A percentile compares a stretch with the other conserved stretches of the same genome.
Evolutionary conservation across 768 basidiomycete species (phyloP).

Genomic region (Austroboletus eburneus): DNA sequence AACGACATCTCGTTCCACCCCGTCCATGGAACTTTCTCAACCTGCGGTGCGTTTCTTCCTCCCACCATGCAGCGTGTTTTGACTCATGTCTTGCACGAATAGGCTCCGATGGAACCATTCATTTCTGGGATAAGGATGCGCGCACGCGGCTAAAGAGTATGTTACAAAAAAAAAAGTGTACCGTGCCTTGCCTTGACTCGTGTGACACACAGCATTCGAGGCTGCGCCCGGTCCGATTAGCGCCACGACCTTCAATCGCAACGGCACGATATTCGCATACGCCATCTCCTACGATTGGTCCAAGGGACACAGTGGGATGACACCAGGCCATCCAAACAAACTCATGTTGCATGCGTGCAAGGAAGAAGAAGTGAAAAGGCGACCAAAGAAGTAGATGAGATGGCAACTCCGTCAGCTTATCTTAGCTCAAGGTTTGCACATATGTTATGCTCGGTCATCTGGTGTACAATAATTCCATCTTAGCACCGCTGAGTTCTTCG

Average conservation of each 20-base stretch:
- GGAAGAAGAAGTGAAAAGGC: conserved; percentile 82
- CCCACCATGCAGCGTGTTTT: conserved; percentile 17
- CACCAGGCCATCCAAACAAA: conserved; percentile 65
- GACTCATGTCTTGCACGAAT: conserved; percentile 5
- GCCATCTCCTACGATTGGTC: conserved; percentile 94
- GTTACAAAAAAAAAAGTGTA: background rate
- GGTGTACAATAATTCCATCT: conserved; percentile 17
- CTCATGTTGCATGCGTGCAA: conserved; percentile 82
- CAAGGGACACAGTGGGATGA: conserved; percentile 86
- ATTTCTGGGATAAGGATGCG: conserved; percentile 94
- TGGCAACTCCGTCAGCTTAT: background rate
- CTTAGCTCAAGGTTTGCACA: conserved; percentile 1
- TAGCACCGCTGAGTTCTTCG: no score
- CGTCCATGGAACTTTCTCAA: conserved; percentile 80
- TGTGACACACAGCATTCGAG: conserved; percentile 58
- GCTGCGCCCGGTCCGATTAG: conserved; percentile 71
- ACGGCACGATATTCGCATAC: conserved; percentile 86
- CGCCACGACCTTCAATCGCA: conserved; percentile 81
- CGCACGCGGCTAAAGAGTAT: conserved; percentile 88
- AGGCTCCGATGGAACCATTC: conserved; percentile 84
- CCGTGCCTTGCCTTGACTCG: conserved; percentile 1
- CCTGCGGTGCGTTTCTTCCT: conserved; percentile 50
- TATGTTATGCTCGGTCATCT: conserved; percentile 1
- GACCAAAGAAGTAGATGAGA: conserved; percentile 32
- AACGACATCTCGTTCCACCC: conserved; percentile 87